Evolutionary conservation across 306 rosid genomes (phyloP).

Genomic region (Cyamopsis tetragonoloba): DNA sequence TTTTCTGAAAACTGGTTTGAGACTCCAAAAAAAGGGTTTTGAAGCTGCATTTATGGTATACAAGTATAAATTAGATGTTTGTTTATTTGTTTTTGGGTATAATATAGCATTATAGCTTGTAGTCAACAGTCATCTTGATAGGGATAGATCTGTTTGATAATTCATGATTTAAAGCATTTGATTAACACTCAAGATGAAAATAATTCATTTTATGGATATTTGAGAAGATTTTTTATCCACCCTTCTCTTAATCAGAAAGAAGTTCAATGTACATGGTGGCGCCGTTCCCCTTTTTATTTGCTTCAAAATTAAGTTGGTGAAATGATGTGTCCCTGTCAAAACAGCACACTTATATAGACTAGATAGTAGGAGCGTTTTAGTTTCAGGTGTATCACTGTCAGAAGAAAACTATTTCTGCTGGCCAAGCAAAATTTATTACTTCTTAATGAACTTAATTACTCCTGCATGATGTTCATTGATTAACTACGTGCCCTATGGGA

Average conservation of each 20-base stretch:
- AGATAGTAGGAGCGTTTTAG: no score
- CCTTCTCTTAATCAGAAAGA: neutral
- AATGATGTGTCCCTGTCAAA: neutral
- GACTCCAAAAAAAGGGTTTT: neutral
- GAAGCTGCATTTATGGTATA: neutral
- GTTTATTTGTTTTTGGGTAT: no score
- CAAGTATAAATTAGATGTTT: neutral
- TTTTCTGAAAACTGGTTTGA: neutral
- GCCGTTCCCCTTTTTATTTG: neutral
- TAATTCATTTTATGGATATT: neutral
- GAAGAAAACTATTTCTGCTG: neutral
- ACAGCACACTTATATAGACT: neutral
- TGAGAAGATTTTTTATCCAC: neutral
- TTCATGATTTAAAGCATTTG: neutral
- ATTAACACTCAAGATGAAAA: neutral
- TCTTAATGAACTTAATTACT: no score
- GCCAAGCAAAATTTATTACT: no score
- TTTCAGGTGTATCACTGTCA: no score
- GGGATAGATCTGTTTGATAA: conserved; percentile 1
- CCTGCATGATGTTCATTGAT: neutral
- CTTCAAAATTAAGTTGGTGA: neutral
- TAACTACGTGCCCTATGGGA: neutral
- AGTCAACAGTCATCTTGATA: neutral
- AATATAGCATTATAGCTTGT: neutral
- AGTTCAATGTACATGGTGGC: neutral